Evolutionary conservation across 495 filamentous ascomycete species (phyloP), one percentile per base, ranked within the genome.

Genomic region (Platismatia glauca): DNA sequence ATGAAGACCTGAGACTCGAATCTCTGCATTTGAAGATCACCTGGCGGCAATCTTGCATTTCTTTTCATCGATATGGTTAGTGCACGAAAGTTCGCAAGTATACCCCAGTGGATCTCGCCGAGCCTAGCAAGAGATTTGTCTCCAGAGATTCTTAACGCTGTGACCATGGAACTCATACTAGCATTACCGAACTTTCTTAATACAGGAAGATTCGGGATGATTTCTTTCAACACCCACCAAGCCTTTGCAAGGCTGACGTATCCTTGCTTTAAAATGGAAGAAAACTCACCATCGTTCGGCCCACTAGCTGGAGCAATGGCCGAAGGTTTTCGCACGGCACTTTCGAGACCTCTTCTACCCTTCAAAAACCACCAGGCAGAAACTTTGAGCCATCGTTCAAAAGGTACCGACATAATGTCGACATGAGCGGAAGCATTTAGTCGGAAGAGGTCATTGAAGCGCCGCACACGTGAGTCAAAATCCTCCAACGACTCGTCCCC

Each of bases 361-460:
- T 80, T 84, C 62, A 95, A 69, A 68, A 95, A 95, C 91, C 91
- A 96, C 91, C 91, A 96, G 4, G 87, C 71, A 22, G 83, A 84
- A 52, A 83, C 86, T 63, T 86, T 77, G 16, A 88, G 77, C 78
- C 91, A 84, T 68, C 90, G 82, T 24, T 81, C 74, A 4, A 82
- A 77, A 11, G 79, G 79, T 15, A 80, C 84, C 59, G 78, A 79
- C 59, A 78, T 72, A n/a, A 88, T 55, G 0, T 87, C 84, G 60
- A 81, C 82, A n/a, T 82, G 79, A 48, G 82, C 79, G 68, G 93
- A 88, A 4, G 89, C 86, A 55, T 90, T 86, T 16, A 88, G 72
- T 34, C 79, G 75, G 68, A 95, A 89, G 8, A 90, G 75, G 63
- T 82, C 81, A 60, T 82, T 81, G 66, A 90, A 79, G 69, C 86